These are phyloP conservation scores for Pichia phayaonensis DNA, from an alignment of 805 yeast species.

Conservation along the genomic window DNA sequence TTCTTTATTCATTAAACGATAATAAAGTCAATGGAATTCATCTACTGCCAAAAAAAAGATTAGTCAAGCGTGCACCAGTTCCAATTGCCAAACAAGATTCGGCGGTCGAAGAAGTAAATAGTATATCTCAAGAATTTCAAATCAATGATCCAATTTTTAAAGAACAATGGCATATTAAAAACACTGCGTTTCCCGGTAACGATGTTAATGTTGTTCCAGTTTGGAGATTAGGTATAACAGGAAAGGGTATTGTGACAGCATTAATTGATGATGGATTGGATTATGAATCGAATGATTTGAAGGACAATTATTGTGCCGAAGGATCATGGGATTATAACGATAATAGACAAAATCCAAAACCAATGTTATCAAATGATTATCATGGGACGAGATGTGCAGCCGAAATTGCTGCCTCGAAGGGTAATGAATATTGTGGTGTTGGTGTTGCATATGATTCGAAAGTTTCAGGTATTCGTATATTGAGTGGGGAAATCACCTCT, in stretches of 20 bases:
- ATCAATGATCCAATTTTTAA: constrained; percentile 80
- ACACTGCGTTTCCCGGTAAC: constrained; percentile 62
- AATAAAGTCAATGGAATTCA: constrained; percentile 42
- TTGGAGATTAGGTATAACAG: constrained; percentile 79
- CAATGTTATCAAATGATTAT: constrained; percentile 71
- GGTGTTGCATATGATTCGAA: constrained; percentile 89
- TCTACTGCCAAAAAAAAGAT: constrained; percentile 42
- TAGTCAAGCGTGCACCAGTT: constrained; percentile 55
- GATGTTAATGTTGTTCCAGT: constrained; percentile 83
- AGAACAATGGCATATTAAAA: constrained; percentile 89
- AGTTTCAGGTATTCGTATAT: constrained; percentile 84
- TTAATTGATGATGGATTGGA: constrained; percentile 94
- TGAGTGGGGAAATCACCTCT: constrained; percentile 70
- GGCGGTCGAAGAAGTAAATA: constrained; percentile 37
- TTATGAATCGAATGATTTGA: constrained; percentile 66
- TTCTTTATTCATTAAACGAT: constrained; percentile 24
- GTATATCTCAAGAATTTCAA: constrained; percentile 43
- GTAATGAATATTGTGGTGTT: constrained; percentile 83
- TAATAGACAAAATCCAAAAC: constrained; percentile 67
- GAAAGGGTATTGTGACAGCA: constrained; percentile 76
- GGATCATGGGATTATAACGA: constrained; percentile 96
- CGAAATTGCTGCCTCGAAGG: constrained; percentile 83
- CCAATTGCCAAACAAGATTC: constrained; percentile 41
- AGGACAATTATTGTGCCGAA: constrained; percentile 54
- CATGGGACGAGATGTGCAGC: constrained; percentile 99